Evolutionary conservation across 179 eudicot genomes (phyloP).

Genomic region (Spergularia azorica): DNA sequence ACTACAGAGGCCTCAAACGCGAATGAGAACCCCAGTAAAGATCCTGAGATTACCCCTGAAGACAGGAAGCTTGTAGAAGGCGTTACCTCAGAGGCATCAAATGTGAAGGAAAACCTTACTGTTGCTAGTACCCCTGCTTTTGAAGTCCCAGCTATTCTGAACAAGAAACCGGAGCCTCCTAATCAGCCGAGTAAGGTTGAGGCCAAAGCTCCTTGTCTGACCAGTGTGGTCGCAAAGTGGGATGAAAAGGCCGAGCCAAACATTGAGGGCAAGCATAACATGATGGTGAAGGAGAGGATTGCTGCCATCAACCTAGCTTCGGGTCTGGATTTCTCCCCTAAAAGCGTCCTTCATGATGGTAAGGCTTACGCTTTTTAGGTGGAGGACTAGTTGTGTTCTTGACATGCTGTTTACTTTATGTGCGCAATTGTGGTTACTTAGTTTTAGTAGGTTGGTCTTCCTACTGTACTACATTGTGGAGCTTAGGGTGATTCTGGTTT

Average conservation of each 20-base stretch:
- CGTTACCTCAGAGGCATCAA: too few species aligned
- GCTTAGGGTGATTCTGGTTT: too few species aligned
- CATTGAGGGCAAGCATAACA: constrained; percentile 7
- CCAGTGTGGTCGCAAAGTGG: background rate
- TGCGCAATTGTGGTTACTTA: too few species aligned
- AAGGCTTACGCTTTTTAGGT: background rate
- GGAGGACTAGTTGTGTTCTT: too few species aligned
- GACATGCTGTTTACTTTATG: too few species aligned
- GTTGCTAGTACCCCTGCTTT: background rate
- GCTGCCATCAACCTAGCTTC: constrained; percentile 21
- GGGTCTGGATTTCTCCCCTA: constrained; percentile 45
- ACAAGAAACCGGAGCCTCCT: background rate
- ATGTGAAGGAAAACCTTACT: too few species aligned
- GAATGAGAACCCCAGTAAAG: too few species aligned
- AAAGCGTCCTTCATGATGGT: constrained; percentile 49
- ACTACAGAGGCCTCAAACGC: background rate
- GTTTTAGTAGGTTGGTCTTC: background rate
- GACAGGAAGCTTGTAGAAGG: too few species aligned
- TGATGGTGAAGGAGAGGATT: constrained; percentile 21
- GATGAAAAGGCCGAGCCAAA: background rate
- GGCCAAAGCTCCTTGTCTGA: background rate
- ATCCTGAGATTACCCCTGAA: background rate
- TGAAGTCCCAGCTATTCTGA: constrained; percentile 6
- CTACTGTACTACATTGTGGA: too few species aligned
- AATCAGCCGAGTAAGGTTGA: constrained; percentile 11